Percentiles rank a stretch among this genome's conserved stretches.
phyloP scores from a whole-genome alignment of 306 rosid species.

The Begonia masoniana region DNA sequence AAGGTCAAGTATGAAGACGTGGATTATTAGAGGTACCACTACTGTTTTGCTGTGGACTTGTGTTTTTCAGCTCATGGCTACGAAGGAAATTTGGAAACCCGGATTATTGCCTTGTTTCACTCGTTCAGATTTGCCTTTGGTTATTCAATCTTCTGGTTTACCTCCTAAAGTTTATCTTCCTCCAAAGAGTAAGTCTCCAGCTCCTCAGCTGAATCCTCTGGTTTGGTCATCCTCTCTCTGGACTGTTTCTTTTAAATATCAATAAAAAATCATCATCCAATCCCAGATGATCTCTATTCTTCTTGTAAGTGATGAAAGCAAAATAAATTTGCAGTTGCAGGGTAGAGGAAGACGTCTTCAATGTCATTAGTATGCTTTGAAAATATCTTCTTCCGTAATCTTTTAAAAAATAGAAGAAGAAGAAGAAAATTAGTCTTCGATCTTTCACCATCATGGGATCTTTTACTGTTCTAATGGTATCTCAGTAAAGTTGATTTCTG shows the following conservation, averaged over 20 bases:
- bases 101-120: slow-evolving; percentile 48
- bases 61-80: slow-evolving; percentile 54
- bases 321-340: neutral
- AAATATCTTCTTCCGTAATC: neutral
- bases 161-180: slow-evolving; percentile 40
- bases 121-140: slow-evolving; percentile 15
- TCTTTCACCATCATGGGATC: neutral
- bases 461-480: neutral
- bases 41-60: slow-evolving; percentile 65
- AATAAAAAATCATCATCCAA: neutral
- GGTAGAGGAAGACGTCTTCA: no score
- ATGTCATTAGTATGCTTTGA: neutral
- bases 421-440: neutral
- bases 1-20: slow-evolving; percentile 46
- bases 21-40: slow-evolving; percentile 55
- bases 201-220: slow-evolving; percentile 7
- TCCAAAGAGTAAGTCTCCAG: slow-evolving; percentile 52
- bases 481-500: neutral
- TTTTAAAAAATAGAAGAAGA: no score
- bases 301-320: no score
- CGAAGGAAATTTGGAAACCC: slow-evolving; percentile 51
- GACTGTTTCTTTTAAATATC: neutral
- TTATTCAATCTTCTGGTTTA: slow-evolving; percentile 16
- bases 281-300: neutral
- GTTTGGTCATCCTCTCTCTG: no score